A percentile compares a stretch with the other conserved stretches of the same genome.
phyloP scores from a whole-genome alignment of 768 basidiomycete species.

The Lentinula lateritia region DNA sequence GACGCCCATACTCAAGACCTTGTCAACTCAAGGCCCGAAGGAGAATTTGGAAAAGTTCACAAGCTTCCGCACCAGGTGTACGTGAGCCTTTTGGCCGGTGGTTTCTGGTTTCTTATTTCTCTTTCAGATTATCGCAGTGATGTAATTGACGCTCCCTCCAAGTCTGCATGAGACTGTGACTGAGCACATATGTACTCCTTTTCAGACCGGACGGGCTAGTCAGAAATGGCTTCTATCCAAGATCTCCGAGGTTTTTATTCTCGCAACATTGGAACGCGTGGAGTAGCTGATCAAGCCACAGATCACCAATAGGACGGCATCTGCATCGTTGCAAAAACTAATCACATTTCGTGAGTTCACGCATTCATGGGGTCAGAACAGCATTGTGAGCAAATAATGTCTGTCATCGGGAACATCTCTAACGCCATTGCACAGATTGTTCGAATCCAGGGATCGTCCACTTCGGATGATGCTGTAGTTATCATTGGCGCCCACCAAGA shows the following conservation, averaged over 20 bases:
- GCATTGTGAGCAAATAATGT: constrained; percentile 42
- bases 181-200: neutral
- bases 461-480: constrained; percentile 54
- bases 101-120: constrained; percentile 15
- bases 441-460: constrained; percentile 68
- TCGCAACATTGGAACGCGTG: constrained; percentile 3
- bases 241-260: constrained; percentile 50
- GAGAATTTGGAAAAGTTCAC: constrained; percentile 62
- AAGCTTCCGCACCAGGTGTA: constrained; percentile 72
- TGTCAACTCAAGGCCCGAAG: constrained; percentile 61
- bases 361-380: constrained; percentile 84
- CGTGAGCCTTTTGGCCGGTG: constrained; percentile 17
- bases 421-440: constrained; percentile 46
- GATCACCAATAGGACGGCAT: constrained; percentile 62
- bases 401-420: constrained; percentile 2
- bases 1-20: constrained; percentile 54
- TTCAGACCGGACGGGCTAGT: constrained; percentile 67
- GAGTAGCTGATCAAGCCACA: constrained; percentile 18
- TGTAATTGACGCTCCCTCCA: constrained; percentile 32
- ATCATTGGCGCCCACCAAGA: constrained; percentile 82
- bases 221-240: constrained; percentile 72
- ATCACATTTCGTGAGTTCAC: constrained; percentile 70
- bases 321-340: constrained; percentile 42
- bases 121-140: constrained; percentile 67
- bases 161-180: constrained; percentile 13